Base-by-base conservation (phyloP, 2,329 filamentous ascomycete species). In the Chaetomiaceae sp. region DNA sequence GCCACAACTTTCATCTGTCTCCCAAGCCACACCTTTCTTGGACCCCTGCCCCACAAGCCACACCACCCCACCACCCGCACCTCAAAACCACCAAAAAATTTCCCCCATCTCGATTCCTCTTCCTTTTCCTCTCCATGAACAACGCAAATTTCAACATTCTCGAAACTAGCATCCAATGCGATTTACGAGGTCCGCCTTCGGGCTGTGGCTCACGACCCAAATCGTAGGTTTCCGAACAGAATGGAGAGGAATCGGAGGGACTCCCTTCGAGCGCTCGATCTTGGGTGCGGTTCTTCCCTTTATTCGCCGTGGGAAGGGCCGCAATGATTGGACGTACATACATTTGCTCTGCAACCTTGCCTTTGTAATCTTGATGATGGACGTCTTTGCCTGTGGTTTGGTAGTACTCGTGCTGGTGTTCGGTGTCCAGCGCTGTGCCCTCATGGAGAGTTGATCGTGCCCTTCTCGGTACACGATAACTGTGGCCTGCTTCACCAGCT, bases 311-410 rank as follows among this genome's bases (percentile, higher is more conserved):
- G 72, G 67, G 69, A 67, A 69, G 71, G 73, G 72, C 67, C 73
- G 74, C 74, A 76, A 76, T 76, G 73, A 75, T 75, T 74, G 73
- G 71, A 65, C 74, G 71, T 71, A 76, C 73, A 76, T 72, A 53
- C n/a, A n/a, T n/a, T n/a, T n/a, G n/a, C n/a, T n/a, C n/a, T n/a
- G n/a, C n/a, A n/a, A n/a, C n/a, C n/a, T n/a, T n/a, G n/a, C n/a
- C n/a, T n/a, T n/a, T n/a, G n/a, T n/a, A n/a, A n/a, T n/a, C n/a
- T n/a, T n/a, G n/a, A n/a, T n/a, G n/a, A n/a, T n/a, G n/a, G n/a
- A n/a, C n/a, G n/a, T n/a, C n/a, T n/a, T n/a, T n/a, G n/a, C n/a
- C n/a, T n/a, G n/a, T n/a, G n/a, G n/a, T n/a, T n/a, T n/a, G n/a
- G n/a, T n/a, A n/a, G n/a, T n/a, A n/a, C n/a, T n/a, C n/a, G n/a